phyloP scores from a whole-genome alignment of 345 rosid species.

The Citrus medica region DNA sequence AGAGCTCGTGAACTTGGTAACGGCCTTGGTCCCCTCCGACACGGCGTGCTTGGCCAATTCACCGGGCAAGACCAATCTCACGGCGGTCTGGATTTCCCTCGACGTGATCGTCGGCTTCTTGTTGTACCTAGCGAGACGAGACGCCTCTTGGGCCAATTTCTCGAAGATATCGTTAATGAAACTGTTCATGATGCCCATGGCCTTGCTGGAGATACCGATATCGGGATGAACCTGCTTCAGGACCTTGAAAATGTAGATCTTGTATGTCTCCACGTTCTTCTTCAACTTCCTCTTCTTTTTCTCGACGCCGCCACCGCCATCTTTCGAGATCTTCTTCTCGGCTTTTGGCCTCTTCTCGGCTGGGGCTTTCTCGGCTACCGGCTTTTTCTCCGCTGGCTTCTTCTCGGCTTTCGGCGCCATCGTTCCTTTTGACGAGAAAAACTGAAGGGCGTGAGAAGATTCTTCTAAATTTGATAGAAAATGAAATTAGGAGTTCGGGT shows the following conservation, averaged over 20 bases:
- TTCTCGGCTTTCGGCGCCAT: slow-evolving; percentile 65
- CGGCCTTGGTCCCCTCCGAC: slow-evolving; percentile 67
- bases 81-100: slow-evolving; percentile 70
- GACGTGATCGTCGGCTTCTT: slow-evolving; percentile 74
- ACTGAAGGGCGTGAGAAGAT: no score
- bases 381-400: slow-evolving; percentile 48
- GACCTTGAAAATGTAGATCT: slow-evolving; percentile 71
- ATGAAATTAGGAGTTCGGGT: not conserved
- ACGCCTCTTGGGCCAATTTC: slow-evolving; percentile 64
- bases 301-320: slow-evolving; percentile 43
- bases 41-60: slow-evolving; percentile 73
- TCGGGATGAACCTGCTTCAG: slow-evolving; percentile 60
- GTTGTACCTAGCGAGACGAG: slow-evolving; percentile 62
- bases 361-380: slow-evolving; percentile 46
- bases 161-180: slow-evolving; percentile 70
- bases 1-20: slow-evolving; percentile 69
- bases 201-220: slow-evolving; percentile 65
- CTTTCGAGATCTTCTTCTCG: slow-evolving; percentile 59
- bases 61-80: slow-evolving; percentile 60
- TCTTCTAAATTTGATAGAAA: not conserved
- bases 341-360: slow-evolving; percentile 59
- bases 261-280: slow-evolving; percentile 65
- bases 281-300: slow-evolving; percentile 55
- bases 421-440: not conserved
- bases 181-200: slow-evolving; percentile 77